These are phyloP conservation scores for Wickerhamomyces sydowiorum DNA, from an alignment of 805 yeast species.

Conservation along the genomic window DNA sequence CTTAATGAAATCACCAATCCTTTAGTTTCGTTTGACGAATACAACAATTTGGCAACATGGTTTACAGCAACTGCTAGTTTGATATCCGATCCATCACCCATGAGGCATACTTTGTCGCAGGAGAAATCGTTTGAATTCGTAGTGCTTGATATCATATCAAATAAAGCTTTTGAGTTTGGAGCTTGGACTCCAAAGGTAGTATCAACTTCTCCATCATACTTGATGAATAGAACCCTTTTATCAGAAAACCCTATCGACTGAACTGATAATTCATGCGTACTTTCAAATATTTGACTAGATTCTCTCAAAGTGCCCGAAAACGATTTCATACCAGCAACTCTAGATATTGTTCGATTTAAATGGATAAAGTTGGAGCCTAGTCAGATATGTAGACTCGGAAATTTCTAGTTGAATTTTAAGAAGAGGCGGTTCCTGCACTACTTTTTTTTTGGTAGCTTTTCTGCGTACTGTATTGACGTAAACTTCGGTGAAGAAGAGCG, in stretches of 20 bases:
- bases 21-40: slow-evolving; percentile 10
- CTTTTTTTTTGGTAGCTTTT: no score
- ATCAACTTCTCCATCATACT: slow-evolving; percentile 35
- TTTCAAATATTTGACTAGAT: not conserved
- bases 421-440: no score
- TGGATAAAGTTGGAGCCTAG: no score
- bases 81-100: slow-evolving; percentile 15
- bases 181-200: slow-evolving; percentile 19
- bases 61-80: slow-evolving; percentile 16
- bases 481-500: no score
- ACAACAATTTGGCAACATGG: slow-evolving; percentile 18
- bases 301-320: not conserved
- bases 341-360: no score
- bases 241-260: slow-evolving; percentile 29
- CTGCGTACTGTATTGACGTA: no score
- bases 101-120: slow-evolving; percentile 17
- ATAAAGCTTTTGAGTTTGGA: slow-evolving; percentile 14
- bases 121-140: slow-evolving; percentile 39
- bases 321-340: no score
- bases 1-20: slow-evolving; percentile 18
- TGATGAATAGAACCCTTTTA: slow-evolving; percentile 32
- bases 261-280: slow-evolving; percentile 1
- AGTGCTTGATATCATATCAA: slow-evolving; percentile 1
- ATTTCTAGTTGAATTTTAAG: no score
- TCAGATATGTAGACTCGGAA: no score